Evolutionary conservation across 176 grass and related monocot genomes (phyloP), one percentile per base, ranked within the genome.

Genomic region (Oryza officinalis): DNA sequence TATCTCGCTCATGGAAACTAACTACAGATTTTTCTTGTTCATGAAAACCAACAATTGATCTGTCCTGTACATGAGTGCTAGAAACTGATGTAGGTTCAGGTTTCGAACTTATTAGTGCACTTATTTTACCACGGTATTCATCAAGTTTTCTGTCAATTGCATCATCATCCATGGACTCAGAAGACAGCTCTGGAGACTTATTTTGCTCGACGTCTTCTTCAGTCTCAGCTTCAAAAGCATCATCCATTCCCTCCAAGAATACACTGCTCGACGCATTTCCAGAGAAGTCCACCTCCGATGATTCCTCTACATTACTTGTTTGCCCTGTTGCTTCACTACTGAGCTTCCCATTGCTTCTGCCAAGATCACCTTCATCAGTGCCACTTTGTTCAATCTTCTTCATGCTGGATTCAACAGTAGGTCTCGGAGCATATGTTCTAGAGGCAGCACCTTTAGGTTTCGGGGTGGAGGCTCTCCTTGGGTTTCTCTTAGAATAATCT

Each of bases 401-500:
- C 0, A 28, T 86, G 79, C 75, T 83, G 27, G 69, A 83, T 86
- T 80, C 77, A 27, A 54, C 27, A 23, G 74, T 71, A 35, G 89
- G 89, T 78, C 77, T 88, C 27, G 84, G 63, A 30, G 86, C 71
- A 79, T 87, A 94, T 43, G 82, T 71, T 87, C 81, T 84, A 9
- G 86, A 82, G 43, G 46, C 81, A 18, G 81, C 59, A 49, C 88
- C 85, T 70, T 94, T 94, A 27, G 72, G 81, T 37, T 83, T 92
- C 13, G 89, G 87, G 80, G 79, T 30, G 2, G 83, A 81, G 18
- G 67, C 49, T 79, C 87, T 92, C 80, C 78, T 92, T 1, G 46
- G 81, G 27, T 83, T 90, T 73, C 89, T 98, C 85, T 87, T 94
- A 15, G 81, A 61, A 83, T 91, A 90, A 67, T 84, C 96, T 95